Percentiles rank a stretch among this genome's conserved stretches.
These are phyloP conservation scores for Anthoceros angustus DNA, from an alignment of 225 moss, liverwort and hornwort genomes.

Conservation along the genomic window DNA sequence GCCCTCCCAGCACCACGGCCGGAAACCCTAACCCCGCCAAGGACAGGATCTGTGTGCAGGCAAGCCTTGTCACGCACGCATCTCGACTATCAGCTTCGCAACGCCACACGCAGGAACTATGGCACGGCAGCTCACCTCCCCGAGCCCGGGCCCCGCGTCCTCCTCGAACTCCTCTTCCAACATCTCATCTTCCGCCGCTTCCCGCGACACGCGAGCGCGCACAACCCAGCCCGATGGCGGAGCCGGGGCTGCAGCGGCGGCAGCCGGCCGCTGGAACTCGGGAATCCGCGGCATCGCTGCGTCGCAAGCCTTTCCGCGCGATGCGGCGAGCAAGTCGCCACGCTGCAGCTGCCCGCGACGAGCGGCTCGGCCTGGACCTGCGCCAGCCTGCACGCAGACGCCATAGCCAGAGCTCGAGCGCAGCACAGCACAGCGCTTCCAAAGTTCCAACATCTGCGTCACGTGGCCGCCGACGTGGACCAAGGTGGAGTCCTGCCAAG, in stretches of 20 bases:
- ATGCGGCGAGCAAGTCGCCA: too few species aligned
- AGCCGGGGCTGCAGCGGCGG: background rate
- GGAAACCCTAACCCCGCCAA: background rate
- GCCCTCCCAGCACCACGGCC: background rate
- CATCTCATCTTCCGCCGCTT: background rate
- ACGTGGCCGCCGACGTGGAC: too few species aligned
- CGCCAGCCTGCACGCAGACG: too few species aligned
- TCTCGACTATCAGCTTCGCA: background rate
- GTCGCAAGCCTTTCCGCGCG: too few species aligned
- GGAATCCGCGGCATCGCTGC: background rate
- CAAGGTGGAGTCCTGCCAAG: too few species aligned
- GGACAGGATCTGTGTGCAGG: background rate
- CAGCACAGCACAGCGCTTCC: too few species aligned
- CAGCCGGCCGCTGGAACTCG: background rate
- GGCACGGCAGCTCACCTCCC: slow-evolving; percentile 2
- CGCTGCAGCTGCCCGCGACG: too few species aligned
- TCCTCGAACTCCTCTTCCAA: background rate
- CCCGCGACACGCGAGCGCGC: background rate
- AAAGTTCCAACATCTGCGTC: too few species aligned
- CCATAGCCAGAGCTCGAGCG: too few species aligned
- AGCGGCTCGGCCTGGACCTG: too few species aligned
- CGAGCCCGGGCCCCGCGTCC: background rate
- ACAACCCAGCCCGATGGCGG: background rate
- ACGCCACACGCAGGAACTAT: background rate
- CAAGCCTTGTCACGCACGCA: background rate